A percentile compares a stretch with the other conserved stretches of the same genome.
Conservation (phyloP, 768 basidiomycete genomes). For the Tricholoma bakamatsutake region DNA sequence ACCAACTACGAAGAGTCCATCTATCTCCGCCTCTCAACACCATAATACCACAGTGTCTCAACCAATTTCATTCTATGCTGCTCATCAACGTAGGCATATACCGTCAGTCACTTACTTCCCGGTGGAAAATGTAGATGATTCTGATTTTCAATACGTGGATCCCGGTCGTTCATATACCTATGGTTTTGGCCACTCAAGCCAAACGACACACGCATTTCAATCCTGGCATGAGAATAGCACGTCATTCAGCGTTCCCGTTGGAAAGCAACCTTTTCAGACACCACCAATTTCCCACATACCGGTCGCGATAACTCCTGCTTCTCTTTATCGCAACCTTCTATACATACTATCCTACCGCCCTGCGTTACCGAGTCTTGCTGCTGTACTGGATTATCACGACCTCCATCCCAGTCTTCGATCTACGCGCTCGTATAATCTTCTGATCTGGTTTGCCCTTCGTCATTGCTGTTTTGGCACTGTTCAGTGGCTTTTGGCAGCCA, state of each 20-base stretch:
- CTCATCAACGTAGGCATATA: neutral
- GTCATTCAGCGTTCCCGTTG: slow-evolving; percentile 7
- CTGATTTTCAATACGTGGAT: slow-evolving; percentile 21
- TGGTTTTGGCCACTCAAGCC: neutral
- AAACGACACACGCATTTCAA: neutral
- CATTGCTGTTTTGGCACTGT: slow-evolving; percentile 43
- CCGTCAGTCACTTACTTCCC: slow-evolving; percentile 13
- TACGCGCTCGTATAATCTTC: slow-evolving; percentile 40
- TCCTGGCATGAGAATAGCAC: slow-evolving; percentile 9
- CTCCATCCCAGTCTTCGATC: slow-evolving; percentile 31
- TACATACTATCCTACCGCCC: slow-evolving; percentile 27
- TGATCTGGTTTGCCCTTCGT: slow-evolving; percentile 44
- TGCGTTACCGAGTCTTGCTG: slow-evolving; percentile 26
- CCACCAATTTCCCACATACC: slow-evolving; percentile 15
- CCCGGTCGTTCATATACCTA: slow-evolving; percentile 14
- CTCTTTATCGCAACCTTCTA: slow-evolving; percentile 39
- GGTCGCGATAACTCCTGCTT: slow-evolving; percentile 22
- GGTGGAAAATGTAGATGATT: slow-evolving; percentile 17
- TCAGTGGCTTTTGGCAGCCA: slow-evolving; percentile 37
- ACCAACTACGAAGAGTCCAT: neutral
- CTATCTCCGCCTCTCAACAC: neutral
- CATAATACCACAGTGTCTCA: neutral
- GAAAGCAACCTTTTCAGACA: neutral
- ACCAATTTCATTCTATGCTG: no score
- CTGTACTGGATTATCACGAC: slow-evolving; percentile 46